Evolutionary conservation across 2,329 filamentous ascomycete genomes (phyloP), one percentile per base, ranked within the genome.

Genomic region (Periconia sp.): DNA sequence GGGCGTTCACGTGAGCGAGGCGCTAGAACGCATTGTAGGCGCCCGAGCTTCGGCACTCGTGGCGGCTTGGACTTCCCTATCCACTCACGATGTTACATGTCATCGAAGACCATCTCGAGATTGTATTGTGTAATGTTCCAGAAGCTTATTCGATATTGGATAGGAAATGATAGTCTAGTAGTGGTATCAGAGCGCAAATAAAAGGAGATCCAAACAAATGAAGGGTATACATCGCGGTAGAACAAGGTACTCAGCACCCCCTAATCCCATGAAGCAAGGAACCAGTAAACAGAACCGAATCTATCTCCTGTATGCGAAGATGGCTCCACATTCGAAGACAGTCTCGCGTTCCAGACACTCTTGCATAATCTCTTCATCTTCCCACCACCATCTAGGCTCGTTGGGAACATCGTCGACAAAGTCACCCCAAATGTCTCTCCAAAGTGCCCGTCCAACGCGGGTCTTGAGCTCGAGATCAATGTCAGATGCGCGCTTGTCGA

Each of bases 361-460:
- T 13, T 60, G 50, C 35, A 68, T 49, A 10, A 72, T 64, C 13
- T 65, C 62, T 11, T 63, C 57, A 31, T 70, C 63, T 36, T 71
- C 67, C 69, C 69, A 72, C 66, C 67, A 72, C 66, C 66, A 71
- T 13, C 51, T 53, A 3, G 54, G 48, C 40, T 68, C 59, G 9
- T 45, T 57, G 7, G 58, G 54, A 17, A 53, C 40, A 19, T 65
- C 60, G 15, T 66, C 57, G 8, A 71, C 66, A 35, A 66, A 70
- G 3, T 40, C 25, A 16, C 69, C 69, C 69, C 69, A 72, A 1
- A 63, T 57, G 17, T 69, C 67, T 40, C 61, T 65, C 69, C 69
- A 72, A 4, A 72, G 46, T 9, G 58, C 58, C 25, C 65, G 56
- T 9, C 63, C 65, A n/a, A 71, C 63, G 16, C 65, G 54, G 4